Evolutionary conservation across 2,329 filamentous ascomycete species (phyloP), one percentile per base, ranked within the genome.

Genomic region (Colletotrichum tamarilloi): DNA sequence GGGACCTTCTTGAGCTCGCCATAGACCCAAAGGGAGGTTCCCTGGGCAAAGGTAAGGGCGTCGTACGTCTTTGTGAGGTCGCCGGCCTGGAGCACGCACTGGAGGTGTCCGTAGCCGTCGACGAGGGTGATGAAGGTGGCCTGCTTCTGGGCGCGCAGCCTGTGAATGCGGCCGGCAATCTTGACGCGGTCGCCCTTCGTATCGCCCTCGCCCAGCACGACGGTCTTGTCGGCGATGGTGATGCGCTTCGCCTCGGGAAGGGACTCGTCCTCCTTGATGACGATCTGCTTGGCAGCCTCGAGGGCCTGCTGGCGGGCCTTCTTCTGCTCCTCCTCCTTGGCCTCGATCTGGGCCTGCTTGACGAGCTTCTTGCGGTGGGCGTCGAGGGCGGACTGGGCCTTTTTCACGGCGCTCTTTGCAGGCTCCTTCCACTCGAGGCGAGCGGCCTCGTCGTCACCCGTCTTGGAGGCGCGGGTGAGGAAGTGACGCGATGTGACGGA

Each of bases 11-110:
- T 91, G 88, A 98, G 91, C 87, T 97, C 94, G 77, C 95, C 95
- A 74, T 91, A 91, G 71, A 98, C 90, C 78, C 92, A 92, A 80
- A 98, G 91, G 64, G 94, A 94, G n/a, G 95, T 97, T 84, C 96
- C 95, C 75, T 93, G 92, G 38, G 94, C 94, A 77, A 98, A 90
- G 28, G 93, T 95, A 77, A 97, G 87, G 75, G 94, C 94, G 80
- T 97, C 95, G 86, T 97, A 97, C n/a, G 94, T 96, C 87, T 95
- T 95, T 77, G 94, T 93, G 78, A 98, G 88, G 75, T 95, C 89
- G 70, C 95, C 95, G 3, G 87, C 83, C 68, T 91, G 89, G 77
- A 98, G 86, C 75, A 98, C 89, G 80, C 94, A 95, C 86, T 98
- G 95, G 82, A 98, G 87, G 79, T 92, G 92, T 67, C 93, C 94